These are phyloP conservation scores for Hyaloscypha bicolor DNA, from an alignment of 495 filamentous ascomycete genomes.

Conservation along the genomic window DNA sequence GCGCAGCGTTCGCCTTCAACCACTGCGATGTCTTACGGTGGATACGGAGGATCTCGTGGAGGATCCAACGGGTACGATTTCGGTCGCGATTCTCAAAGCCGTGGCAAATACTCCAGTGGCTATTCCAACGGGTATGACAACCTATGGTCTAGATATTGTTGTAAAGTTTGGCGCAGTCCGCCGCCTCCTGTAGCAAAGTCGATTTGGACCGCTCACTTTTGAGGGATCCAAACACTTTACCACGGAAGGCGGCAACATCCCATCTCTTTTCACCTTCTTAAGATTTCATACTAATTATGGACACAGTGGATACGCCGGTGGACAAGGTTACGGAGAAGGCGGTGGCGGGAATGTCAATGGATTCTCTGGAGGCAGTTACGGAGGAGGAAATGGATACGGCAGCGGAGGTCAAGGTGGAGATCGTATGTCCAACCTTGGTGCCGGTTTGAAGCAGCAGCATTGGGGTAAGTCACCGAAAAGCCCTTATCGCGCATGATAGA, in stretches of 20 bases:
- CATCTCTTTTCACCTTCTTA: not conserved
- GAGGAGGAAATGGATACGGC: constrained; percentile 39
- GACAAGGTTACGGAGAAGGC: constrained; percentile 41
- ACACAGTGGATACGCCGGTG: constrained; percentile 19
- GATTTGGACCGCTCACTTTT: constrained; percentile 10
- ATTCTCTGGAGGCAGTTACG: constrained; percentile 20
- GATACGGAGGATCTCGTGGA: constrained; percentile 26
- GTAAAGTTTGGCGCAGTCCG: constrained; percentile 27
- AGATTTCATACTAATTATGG: no score
- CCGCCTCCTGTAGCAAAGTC: not conserved
- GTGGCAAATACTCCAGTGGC: constrained; percentile 32
- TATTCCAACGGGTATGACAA: constrained; percentile 41
- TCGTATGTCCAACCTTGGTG: constrained; percentile 90
- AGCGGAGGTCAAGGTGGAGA: constrained; percentile 72
- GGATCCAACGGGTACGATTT: constrained; percentile 32
- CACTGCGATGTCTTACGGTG: constrained; percentile 24
- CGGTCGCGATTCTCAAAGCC: constrained; percentile 21
- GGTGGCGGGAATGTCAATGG: constrained; percentile 37
- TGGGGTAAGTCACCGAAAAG: constrained; percentile 66
- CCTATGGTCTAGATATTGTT: constrained; percentile 36
- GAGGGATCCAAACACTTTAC: not conserved
- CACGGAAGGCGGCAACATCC: constrained; percentile 14
- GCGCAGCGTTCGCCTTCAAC: constrained; percentile 26
- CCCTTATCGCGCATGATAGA: constrained; percentile 2
- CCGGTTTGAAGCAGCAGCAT: constrained; percentile 72